Base-by-base conservation (phyloP, 768 basidiomycete species). In the Russula abietina region DNA sequence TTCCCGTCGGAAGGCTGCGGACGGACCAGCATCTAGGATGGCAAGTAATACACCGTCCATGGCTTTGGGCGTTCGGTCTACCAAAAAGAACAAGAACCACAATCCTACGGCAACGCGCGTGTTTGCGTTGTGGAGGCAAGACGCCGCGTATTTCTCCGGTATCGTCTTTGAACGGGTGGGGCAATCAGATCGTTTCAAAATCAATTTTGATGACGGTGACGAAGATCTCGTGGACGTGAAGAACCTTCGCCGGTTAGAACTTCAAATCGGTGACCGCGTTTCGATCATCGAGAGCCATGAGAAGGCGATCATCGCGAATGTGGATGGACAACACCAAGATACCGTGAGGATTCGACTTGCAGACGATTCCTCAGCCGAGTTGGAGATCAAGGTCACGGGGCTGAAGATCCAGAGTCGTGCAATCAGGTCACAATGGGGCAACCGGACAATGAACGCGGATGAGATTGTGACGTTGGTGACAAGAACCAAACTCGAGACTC, bases 201-300 rank as follows among this genome's bases (percentile, higher is more conserved):
- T 93, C 67, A 73, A 75, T n/a, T 93, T 91, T 69, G 89, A 91
- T 68, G 90, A 92, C 69, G 73, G 69, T 3, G 80, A 79, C 2
- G 71, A 78, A 22, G 80, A 75, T 22, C 70, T 70, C 2, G 76
- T 90, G 41, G 77, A 75, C 32, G 65, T 83, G 17, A 76, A 79
- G 26, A 76, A 83, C 41, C 76, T 92, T 70, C 83, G 89, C 33
- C 70, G 69, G 7, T 79, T 78, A 67, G 74, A 80, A 38, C 72
- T 88, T 33, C 72, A 71, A 32, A 70, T 74, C 7, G 86, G 83
- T 10, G 91, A 92, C 69, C 74, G 80, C 56, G 82, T 89, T 36
- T 73, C 82, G 43, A 48, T 78, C 43, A 68, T 67, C 10, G 68
- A 73, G 36, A 71, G 63, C 32, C 49, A 70, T 24, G 66, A 67